phyloP scores from a whole-genome alignment of 495 filamentous ascomycete genomes.

The Lineolata rhizophorae region DNA sequence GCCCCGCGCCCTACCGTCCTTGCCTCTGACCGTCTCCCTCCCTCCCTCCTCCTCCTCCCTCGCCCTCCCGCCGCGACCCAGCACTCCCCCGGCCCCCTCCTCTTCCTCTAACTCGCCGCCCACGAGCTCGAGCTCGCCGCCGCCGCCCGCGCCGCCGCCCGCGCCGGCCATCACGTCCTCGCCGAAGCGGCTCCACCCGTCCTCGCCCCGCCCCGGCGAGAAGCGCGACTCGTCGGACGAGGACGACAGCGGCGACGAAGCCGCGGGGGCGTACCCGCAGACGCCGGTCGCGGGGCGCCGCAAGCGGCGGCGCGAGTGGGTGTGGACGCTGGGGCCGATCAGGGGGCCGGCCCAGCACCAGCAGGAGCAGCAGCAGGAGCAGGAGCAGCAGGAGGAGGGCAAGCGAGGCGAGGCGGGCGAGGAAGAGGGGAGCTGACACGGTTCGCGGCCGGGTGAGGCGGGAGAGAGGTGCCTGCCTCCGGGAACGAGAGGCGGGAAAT shows the following conservation, averaged over 20 bases:
- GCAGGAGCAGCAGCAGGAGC: too few species aligned
- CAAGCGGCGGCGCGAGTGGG: conserved; percentile 32
- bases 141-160: background rate
- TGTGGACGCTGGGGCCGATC: conserved; percentile 35
- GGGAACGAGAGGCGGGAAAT: too few species aligned
- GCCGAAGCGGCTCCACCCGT: conserved; percentile 6
- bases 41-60: conserved; percentile 4
- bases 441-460: too few species aligned
- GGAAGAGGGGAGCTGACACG: too few species aligned
- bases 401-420: too few species aligned
- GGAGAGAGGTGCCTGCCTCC: too few species aligned
- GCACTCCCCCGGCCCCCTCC: conserved; percentile 1
- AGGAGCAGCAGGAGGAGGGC: too few species aligned
- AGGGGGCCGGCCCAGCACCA: too few species aligned
- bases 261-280: conserved; percentile 23
- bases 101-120: conserved; percentile 3
- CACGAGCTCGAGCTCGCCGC: background rate
- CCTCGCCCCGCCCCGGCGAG: conserved; percentile 11
- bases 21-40: background rate
- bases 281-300: conserved; percentile 26
- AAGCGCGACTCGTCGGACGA: conserved; percentile 27
- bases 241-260: conserved; percentile 8
- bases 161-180: too few species aligned
- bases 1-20: too few species aligned
- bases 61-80: conserved; percentile 1